Conservation (phyloP, 768 basidiomycete species). For the Mrakia frigida region DNA sequence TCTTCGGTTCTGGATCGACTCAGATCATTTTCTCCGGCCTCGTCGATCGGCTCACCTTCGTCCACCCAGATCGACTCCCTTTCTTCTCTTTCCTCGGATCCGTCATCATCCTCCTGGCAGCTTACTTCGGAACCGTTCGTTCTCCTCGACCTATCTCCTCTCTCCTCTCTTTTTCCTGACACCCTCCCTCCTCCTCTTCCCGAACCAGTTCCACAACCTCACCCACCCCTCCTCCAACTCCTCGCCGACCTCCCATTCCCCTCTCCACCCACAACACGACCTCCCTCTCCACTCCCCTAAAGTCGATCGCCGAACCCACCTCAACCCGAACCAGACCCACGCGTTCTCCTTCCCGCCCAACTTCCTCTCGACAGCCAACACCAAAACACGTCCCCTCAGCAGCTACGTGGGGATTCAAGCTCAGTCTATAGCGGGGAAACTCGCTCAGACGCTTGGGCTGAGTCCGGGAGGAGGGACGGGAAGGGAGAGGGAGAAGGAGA, state of each 20-base stretch:
- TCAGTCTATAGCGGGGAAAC: not conserved
- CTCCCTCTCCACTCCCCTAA: slow-evolving; percentile 7
- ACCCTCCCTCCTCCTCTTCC: not conserved
- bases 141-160: not conserved
- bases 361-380: too few species aligned
- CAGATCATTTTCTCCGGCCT: slow-evolving; percentile 27
- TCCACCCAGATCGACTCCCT: slow-evolving; percentile 1
- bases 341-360: not conserved
- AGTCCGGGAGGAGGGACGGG: not conserved
- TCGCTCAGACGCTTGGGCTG: not conserved
- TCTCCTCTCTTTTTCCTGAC: not conserved
- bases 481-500: not conserved
- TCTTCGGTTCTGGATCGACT: not conserved
- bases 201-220: not conserved
- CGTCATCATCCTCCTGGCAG: slow-evolving; percentile 5
- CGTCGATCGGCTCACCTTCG: slow-evolving; percentile 21
- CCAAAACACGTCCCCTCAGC: not conserved
- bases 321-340: not conserved
- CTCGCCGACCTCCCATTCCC: not conserved
- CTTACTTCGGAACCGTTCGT: slow-evolving; percentile 21
- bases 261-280: not conserved
- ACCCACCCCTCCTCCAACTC: not conserved
- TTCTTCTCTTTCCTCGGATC: slow-evolving; percentile 20
- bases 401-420: not conserved
- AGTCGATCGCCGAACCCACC: not conserved